Conservation (phyloP, 306 rosid species). For the Cucurbita maxima region DNA sequence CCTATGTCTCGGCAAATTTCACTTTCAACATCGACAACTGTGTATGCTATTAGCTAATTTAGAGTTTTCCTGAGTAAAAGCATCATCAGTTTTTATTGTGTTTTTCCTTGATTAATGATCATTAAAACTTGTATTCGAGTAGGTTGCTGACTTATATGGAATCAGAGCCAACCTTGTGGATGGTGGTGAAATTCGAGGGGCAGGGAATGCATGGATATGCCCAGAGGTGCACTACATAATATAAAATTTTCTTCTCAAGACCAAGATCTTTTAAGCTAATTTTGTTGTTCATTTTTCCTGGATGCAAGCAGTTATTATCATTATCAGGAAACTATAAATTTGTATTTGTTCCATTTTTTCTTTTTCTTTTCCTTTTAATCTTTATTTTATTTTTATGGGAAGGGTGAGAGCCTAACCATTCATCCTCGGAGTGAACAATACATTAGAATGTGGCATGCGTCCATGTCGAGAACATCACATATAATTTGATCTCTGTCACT, state of each 20-base stretch:
- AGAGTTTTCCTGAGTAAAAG: background rate
- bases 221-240: slow-evolving; percentile 55
- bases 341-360: too few species aligned
- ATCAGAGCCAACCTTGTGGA: slow-evolving; percentile 84
- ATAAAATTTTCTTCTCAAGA: background rate
- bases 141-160: slow-evolving; percentile 97
- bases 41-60: slow-evolving; percentile 36
- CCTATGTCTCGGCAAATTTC: slow-evolving; percentile 82
- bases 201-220: slow-evolving; percentile 97
- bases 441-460: too few species aligned
- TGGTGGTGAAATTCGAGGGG: slow-evolving; percentile 98
- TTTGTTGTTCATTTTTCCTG: background rate
- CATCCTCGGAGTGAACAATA: background rate
- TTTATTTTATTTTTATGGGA: too few species aligned
- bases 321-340: too few species aligned
- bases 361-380: too few species aligned
- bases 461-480: too few species aligned
- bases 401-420: background rate
- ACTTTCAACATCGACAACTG: slow-evolving; percentile 82
- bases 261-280: background rate
- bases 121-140: slow-evolving; percentile 6
- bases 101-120: background rate
- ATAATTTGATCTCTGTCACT: too few species aligned
- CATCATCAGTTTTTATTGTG: background rate
- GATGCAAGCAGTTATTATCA: background rate